phyloP scores from a whole-genome alignment of 2,329 filamentous ascomycete genomes.

The Anisogramma anomala region DNA sequence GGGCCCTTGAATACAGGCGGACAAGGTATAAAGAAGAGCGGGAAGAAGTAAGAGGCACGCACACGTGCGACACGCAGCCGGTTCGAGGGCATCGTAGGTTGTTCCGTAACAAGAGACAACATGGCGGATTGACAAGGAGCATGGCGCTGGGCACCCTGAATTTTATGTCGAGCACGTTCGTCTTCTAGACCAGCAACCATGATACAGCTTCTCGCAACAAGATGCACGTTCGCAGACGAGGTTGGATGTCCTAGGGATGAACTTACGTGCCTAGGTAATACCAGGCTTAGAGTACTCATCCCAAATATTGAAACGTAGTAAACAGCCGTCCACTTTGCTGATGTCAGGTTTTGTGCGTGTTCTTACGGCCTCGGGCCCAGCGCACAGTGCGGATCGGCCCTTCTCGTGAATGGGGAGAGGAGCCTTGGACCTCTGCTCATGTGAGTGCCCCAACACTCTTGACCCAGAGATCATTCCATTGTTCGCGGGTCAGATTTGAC shows the following conservation, averaged over 20 bases:
- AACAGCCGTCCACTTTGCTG: no score
- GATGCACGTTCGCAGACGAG: neutral
- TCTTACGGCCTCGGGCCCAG: no score
- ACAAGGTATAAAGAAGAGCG: slow-evolving; percentile 95
- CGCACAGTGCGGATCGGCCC: slow-evolving; percentile 5
- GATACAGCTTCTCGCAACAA: neutral
- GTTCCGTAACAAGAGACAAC: neutral
- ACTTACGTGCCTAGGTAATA: no score
- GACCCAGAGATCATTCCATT: no score
- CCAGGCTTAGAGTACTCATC: no score
- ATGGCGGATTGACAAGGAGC: slow-evolving; percentile 7
- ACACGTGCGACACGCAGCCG: no score
- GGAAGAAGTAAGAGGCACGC: slow-evolving; percentile 64
- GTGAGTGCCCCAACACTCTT: slow-evolving; percentile 10
- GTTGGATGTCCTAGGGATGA: no score
- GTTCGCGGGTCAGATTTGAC: no score
- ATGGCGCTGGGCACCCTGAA: slow-evolving; percentile 15
- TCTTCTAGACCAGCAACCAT: neutral
- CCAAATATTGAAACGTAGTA: no score
- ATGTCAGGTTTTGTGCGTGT: no score
- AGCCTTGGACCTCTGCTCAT: slow-evolving; percentile 7
- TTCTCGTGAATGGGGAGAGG: no score
- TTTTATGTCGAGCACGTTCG: slow-evolving; percentile 3
- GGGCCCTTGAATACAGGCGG: slow-evolving; percentile 74
- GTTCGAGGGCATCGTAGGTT: no score